Base-by-base conservation (phyloP, 257 asterid genomes). In the Jacaranda mimosifolia region DNA sequence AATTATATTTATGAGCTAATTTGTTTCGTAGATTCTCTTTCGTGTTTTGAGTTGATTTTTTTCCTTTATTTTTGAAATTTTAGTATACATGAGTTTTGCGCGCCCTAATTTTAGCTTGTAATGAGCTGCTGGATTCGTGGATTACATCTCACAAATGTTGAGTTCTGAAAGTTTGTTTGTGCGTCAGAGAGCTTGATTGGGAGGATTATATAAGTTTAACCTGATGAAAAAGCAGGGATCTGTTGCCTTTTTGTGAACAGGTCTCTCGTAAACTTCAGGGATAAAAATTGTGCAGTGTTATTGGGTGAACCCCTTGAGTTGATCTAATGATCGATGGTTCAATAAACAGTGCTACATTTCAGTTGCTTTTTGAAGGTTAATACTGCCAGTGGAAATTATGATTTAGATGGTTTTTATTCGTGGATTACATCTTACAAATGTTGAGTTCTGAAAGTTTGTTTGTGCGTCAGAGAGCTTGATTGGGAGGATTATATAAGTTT, bases 251-350 rank as follows among this genome's bases (percentile, higher is more conserved):
- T 11, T 79, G 89, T 90, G 89, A 83, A 80, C 74, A 4, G 82
- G 77, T 83, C 91, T 88, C 91, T 77, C 89, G 87, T 86, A 86
- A 77, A 80, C 83, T 5, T 86, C 94, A 88, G 96, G 92, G 84
- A 87, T 75, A 90, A 35, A 6, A 79, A 57, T 13, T 72, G 21
- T 81, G 83, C 92, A 82, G 78, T 83, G 91, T 87, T 89, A 67
- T 89, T 89, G 91, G 96, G 89, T 92, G 96, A 90, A 86, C 89
- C 91, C 43, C 80, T 70, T 63, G 89, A 79, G 46, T 15, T 26
- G 32, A 0, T 40, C 9, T 19, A 1, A 55, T 79, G 84, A 83
- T 81, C 52, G 85, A 81, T 81, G 88, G 92, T 91, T 88, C 94
- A 86, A 86, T 86, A 85, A 91, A 91, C 74, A 66, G 75, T 82